phyloP scores from a whole-genome alignment of 805 yeast species.

The Cyberlindnera misumaiensis region DNA sequence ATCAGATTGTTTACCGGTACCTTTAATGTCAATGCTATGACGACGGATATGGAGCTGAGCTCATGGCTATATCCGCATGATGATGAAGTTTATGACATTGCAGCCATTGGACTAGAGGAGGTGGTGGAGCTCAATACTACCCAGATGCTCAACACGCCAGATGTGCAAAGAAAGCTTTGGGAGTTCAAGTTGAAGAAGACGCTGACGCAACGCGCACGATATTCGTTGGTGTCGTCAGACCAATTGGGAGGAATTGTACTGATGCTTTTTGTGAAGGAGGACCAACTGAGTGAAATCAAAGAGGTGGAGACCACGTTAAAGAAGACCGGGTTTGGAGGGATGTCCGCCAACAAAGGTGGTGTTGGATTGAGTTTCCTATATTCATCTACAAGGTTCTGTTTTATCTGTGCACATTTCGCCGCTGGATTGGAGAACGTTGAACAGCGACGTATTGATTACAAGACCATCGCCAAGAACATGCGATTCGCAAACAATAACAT shows the following conservation, averaged over 20 bases:
- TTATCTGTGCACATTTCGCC: constrained; percentile 83
- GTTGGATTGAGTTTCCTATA: constrained; percentile 62
- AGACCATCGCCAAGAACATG: constrained; percentile 65
- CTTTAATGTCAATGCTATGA: constrained; percentile 64
- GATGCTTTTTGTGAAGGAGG: constrained; percentile 57
- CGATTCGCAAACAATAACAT: constrained; percentile 45
- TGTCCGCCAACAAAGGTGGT: constrained; percentile 79
- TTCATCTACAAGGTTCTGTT: constrained; percentile 65
- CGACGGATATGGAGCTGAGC: constrained; percentile 47
- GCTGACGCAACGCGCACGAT: constrained; percentile 38
- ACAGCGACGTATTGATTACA: constrained; percentile 83
- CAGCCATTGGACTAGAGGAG: constrained; percentile 84
- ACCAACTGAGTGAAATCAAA: constrained; percentile 44
- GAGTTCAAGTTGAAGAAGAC: constrained; percentile 49
- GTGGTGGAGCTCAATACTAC: constrained; percentile 79
- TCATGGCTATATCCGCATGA: constrained; percentile 70
- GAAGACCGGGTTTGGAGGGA: constrained; percentile 92
- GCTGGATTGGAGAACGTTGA: constrained; percentile 81
- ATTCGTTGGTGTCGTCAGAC: constrained; percentile 73
- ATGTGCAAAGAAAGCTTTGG: constrained; percentile 54
- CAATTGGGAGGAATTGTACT: constrained; percentile 83
- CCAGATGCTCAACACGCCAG: constrained; percentile 75
- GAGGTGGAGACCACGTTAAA: constrained; percentile 67
- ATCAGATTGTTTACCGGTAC: constrained; percentile 76
- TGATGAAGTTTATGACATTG: constrained; percentile 52